Conservation (phyloP, 176 grass and related monocot genomes). For the sorghum (Sorghum bicolor) region DNA sequence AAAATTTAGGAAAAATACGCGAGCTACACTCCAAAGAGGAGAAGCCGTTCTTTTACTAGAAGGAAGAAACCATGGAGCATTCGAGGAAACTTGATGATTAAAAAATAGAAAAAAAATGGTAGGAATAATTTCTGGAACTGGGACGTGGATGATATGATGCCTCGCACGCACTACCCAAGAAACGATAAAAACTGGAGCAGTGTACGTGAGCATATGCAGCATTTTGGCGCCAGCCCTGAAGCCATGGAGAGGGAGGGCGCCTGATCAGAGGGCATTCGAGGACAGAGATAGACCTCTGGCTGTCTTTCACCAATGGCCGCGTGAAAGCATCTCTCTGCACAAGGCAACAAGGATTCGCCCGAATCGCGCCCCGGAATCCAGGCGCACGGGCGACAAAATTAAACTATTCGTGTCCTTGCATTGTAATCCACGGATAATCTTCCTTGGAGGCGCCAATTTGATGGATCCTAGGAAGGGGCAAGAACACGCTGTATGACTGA, state of each 20-base stretch:
- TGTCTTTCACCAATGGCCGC: background rate
- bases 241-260: background rate
- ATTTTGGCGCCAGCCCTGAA: constrained; percentile 4
- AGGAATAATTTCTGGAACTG: too few species aligned
- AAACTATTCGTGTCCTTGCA: constrained; percentile 1
- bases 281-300: background rate
- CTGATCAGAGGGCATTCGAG: background rate
- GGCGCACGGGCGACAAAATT: background rate
- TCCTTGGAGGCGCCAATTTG: constrained; percentile 32
- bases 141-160: background rate
- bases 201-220: background rate
- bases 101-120: background rate
- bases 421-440: constrained; percentile 38
- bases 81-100: background rate
- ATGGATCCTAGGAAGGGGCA: constrained; percentile 27
- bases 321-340: background rate
- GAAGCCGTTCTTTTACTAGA: too few species aligned
- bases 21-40: too few species aligned
- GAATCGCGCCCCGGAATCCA: constrained; percentile 17
- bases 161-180: background rate
- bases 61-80: too few species aligned
- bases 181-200: too few species aligned
- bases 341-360: constrained; percentile 30
- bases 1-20: too few species aligned
- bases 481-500: background rate